These are phyloP conservation scores for Atalantia buxifolia DNA, from an alignment of 345 rosid species.

Conservation along the genomic window DNA sequence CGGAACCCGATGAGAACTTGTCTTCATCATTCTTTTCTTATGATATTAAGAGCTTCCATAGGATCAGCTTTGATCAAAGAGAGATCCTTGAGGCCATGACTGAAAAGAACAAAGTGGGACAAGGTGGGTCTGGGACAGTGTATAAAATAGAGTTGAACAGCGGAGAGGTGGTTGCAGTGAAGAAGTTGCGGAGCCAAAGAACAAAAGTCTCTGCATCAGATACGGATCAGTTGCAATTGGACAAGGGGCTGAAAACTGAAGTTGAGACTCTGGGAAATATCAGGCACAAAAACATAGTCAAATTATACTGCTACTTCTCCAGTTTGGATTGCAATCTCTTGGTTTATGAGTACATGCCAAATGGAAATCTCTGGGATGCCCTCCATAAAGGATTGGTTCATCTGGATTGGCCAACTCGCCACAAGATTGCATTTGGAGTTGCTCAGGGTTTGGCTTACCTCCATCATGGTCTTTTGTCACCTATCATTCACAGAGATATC, in stretches of 20 bases:
- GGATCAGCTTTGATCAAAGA: constrained; percentile 60
- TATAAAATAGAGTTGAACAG: constrained; percentile 56
- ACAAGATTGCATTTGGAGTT: constrained; percentile 80
- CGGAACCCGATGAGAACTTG: constrained; percentile 54
- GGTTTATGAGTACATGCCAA: constrained; percentile 91
- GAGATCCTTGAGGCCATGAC: constrained; percentile 72
- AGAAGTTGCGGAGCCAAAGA: constrained; percentile 65
- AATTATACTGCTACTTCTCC: constrained; percentile 77
- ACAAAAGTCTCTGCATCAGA: constrained; percentile 51
- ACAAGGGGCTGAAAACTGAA: constrained; percentile 72
- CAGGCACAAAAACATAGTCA: constrained; percentile 89
- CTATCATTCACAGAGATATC: constrained; percentile 90
- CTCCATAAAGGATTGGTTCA: constrained; percentile 60
- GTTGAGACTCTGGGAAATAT: constrained; percentile 86
- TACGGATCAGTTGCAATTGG: constrained; percentile 37
- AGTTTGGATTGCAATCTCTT: constrained; percentile 59
- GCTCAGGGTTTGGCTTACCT: constrained; percentile 94
- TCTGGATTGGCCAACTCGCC: constrained; percentile 84
- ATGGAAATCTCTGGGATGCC: constrained; percentile 88
- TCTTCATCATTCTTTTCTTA: constrained; percentile 68
- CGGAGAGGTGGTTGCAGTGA: constrained; percentile 82
- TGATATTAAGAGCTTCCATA: constrained; percentile 81
- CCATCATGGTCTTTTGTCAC: constrained; percentile 71
- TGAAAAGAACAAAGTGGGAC: constrained; percentile 82
- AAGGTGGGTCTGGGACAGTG: constrained; percentile 86